These are phyloP conservation scores for Rhexocercosporidium sp. DNA, from an alignment of 2,329 filamentous ascomycete species.

Conservation along the genomic window DNA sequence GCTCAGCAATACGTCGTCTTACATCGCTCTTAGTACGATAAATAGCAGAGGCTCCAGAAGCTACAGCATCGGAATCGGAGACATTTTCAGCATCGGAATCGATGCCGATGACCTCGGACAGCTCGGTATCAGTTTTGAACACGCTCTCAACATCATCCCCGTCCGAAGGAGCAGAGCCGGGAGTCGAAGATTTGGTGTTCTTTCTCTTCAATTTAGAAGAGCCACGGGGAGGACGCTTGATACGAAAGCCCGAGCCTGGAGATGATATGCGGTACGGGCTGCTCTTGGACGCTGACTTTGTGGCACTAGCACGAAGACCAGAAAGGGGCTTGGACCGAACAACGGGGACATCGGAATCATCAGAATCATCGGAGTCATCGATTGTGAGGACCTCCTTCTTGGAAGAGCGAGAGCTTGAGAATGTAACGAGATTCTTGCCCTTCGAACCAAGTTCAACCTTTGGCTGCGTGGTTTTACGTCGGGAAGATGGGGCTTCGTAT, in stretches of 20 bases:
- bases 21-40: neutral
- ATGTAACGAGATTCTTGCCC: slow-evolving; percentile 36
- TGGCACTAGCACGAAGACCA: neutral
- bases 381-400: slow-evolving; percentile 21
- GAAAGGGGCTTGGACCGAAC: neutral
- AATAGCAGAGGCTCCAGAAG: neutral
- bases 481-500: slow-evolving; percentile 7
- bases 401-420: slow-evolving; percentile 16
- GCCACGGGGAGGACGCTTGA: neutral
- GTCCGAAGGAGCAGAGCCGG: slow-evolving; percentile 16
- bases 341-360: slow-evolving; percentile 7
- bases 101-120: neutral
- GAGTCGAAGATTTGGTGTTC: slow-evolving; percentile 24
- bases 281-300: slow-evolving; percentile 4
- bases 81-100: neutral
- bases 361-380: slow-evolving; percentile 29
- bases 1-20: neutral
- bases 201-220: slow-evolving; percentile 22
- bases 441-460: slow-evolving; percentile 37
- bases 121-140: slow-evolving; percentile 24
- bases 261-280: neutral
- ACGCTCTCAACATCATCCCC: slow-evolving; percentile 27
- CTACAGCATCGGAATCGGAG: neutral
- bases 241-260: neutral
- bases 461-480: slow-evolving; percentile 25